Evolutionary conservation across 2,329 filamentous ascomycete species (phyloP).

Genomic region (Phialophora tarda): DNA sequence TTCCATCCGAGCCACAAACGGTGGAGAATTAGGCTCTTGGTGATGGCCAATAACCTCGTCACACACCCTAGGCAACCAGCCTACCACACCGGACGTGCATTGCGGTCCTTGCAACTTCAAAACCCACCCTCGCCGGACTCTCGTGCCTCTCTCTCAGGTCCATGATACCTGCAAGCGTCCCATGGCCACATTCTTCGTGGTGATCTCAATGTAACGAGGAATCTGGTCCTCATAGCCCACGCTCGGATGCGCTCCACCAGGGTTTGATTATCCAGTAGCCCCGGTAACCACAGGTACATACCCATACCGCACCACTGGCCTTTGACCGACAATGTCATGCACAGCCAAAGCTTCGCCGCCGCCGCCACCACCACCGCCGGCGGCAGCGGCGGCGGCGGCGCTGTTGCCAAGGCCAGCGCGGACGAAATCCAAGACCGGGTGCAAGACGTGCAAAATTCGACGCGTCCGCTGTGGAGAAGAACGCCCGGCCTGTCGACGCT

Average conservation of each 20-base stretch:
- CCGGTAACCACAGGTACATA: not conserved
- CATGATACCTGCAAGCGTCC: too few species aligned
- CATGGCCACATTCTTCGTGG: too few species aligned
- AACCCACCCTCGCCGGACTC: too few species aligned
- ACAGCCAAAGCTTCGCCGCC: not conserved
- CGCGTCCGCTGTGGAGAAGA: constrained; percentile 49
- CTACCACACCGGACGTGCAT: too few species aligned
- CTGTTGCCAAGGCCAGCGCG: not conserved
- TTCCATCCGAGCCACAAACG: not conserved
- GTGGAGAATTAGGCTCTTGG: not conserved
- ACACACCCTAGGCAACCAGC: not conserved
- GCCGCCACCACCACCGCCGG: too few species aligned
- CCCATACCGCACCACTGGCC: not conserved
- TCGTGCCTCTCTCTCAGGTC: too few species aligned
- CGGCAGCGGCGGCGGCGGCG: too few species aligned
- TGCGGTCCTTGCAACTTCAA: too few species aligned
- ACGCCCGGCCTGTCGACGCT: constrained; percentile 47
- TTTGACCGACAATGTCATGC: not conserved
- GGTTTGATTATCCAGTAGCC: not conserved
- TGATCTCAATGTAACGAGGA: too few species aligned
- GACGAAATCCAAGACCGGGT: constrained; percentile 16
- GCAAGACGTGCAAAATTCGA: constrained; percentile 36
- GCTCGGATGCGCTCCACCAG: not conserved
- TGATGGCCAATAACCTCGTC: not conserved
- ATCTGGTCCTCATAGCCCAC: too few species aligned